phyloP scores from a whole-genome alignment of 108 stramenopile species.

The Pseudonitzschia pungens region DNA sequence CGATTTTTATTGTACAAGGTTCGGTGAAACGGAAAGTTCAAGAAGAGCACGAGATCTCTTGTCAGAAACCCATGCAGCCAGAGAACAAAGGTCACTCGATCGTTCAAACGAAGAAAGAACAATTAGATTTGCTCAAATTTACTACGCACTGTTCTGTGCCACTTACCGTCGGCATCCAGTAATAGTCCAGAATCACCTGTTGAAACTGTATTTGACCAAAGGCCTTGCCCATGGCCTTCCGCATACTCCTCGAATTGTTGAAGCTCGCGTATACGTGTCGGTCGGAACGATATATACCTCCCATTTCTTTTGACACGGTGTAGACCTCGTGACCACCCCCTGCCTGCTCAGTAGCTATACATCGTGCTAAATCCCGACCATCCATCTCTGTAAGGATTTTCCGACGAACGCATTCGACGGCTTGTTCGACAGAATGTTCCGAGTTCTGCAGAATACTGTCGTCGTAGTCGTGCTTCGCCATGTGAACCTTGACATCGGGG shows the following conservation, averaged over 20 bases:
- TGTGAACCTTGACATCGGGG: conserved; percentile 47
- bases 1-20: no score
- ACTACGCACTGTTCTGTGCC: background rate
- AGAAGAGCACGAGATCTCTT: no score
- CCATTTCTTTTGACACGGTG: conserved; percentile 71
- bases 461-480: conserved; percentile 36
- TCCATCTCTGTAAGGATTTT: conserved; percentile 70
- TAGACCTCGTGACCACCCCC: conserved; percentile 54
- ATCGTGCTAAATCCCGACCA: conserved; percentile 74
- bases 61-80: no score
- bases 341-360: conserved; percentile 61
- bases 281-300: conserved; percentile 45
- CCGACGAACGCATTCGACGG: conserved; percentile 63
- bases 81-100: no score
- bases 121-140: background rate
- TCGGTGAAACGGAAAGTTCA: background rate
- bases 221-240: conserved; percentile 33
- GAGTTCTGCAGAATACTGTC: conserved; percentile 31
- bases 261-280: conserved; percentile 72
- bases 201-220: conserved; percentile 60
- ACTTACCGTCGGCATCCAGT: conserved; percentile 75
- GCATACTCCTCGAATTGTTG: conserved; percentile 50
- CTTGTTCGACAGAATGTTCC: conserved; percentile 52
- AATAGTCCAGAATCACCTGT: conserved; percentile 79
- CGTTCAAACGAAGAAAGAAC: no score